Evolutionary conservation across 108 stramenopile genomes (phyloP).

Genomic region (Cyclotella choctawhatcheeana): DNA sequence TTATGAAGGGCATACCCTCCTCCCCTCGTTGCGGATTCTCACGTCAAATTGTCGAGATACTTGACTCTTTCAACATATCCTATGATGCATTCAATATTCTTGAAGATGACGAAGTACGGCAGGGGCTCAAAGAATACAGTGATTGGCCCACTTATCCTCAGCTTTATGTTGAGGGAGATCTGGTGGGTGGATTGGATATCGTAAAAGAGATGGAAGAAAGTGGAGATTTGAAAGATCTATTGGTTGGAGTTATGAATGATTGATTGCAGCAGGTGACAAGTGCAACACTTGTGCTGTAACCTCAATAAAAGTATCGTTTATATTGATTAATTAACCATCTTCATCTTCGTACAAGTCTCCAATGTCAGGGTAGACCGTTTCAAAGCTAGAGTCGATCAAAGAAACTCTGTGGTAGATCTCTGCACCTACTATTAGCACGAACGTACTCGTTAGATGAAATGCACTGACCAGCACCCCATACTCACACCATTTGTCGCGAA

Average conservation of each 20-base stretch:
- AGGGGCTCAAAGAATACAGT: constrained; percentile 86
- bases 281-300: no score
- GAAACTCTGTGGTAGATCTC: constrained; percentile 85
- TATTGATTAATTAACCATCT: constrained; percentile 26
- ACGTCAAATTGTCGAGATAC: constrained; percentile 84
- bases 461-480: constrained; percentile 71
- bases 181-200: constrained; percentile 97
- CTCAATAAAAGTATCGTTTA: no score
- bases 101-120: constrained; percentile 89
- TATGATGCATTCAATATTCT: constrained; percentile 91
- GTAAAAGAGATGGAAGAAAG: constrained; percentile 90
- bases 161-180: constrained; percentile 94
- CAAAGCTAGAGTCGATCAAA: constrained; percentile 74
- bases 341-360: constrained; percentile 75
- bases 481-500: constrained; percentile 69
- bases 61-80: constrained; percentile 65
- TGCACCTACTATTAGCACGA: constrained; percentile 74
- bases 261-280: background rate
- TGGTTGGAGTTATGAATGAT: constrained; percentile 43
- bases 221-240: constrained; percentile 73
- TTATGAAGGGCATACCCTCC: constrained; percentile 97
- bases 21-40: constrained; percentile 93
- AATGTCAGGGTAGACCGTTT: constrained; percentile 79
- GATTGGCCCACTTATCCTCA: constrained; percentile 99
- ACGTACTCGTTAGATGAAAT: constrained; percentile 67